Conservation (phyloP, 2,329 filamentous ascomycete species). For the Calonectria montana region DNA sequence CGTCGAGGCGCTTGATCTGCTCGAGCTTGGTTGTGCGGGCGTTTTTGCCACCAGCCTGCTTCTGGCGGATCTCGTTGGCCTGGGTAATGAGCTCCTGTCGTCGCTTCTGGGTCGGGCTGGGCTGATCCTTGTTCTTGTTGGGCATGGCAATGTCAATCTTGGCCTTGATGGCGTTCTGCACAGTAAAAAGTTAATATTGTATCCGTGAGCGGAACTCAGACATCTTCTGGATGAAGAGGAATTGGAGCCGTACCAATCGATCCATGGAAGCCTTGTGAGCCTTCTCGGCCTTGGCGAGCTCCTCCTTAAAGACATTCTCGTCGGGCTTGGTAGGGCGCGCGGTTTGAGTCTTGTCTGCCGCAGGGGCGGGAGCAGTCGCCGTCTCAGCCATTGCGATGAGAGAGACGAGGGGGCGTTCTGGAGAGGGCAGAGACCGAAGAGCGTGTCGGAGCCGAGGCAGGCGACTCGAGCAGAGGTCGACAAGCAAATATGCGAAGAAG, state of each 20-base stretch:
- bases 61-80: constrained; percentile 84
- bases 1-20: constrained; percentile 92
- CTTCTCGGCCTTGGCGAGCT: constrained; percentile 85
- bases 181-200: constrained; percentile 29
- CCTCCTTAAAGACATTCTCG: constrained; percentile 84
- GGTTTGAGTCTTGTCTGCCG: constrained; percentile 53
- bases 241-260: constrained; percentile 51
- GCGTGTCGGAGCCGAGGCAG: constrained; percentile 30
- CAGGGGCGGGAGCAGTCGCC: constrained; percentile 57
- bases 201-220: constrained; percentile 29
- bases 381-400: constrained; percentile 58
- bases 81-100: constrained; percentile 87
- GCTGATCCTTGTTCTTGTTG: constrained; percentile 79
- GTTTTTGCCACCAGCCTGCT: constrained; percentile 90
- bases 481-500: constrained; percentile 18
- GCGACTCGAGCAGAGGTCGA: constrained; percentile 26
- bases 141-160: constrained; percentile 88
- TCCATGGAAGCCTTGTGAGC: constrained; percentile 83
- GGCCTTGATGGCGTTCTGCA: constrained; percentile 85
- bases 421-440: constrained; percentile 23
- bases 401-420: constrained; percentile 18
- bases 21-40: constrained; percentile 83
- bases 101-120: constrained; percentile 82
- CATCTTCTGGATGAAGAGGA: constrained; percentile 11
- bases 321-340: constrained; percentile 87